Evolutionary conservation across 108 stramenopile genomes (phyloP), one percentile per base, ranked within the genome.

Genomic region (Cyclotella cryptica): DNA sequence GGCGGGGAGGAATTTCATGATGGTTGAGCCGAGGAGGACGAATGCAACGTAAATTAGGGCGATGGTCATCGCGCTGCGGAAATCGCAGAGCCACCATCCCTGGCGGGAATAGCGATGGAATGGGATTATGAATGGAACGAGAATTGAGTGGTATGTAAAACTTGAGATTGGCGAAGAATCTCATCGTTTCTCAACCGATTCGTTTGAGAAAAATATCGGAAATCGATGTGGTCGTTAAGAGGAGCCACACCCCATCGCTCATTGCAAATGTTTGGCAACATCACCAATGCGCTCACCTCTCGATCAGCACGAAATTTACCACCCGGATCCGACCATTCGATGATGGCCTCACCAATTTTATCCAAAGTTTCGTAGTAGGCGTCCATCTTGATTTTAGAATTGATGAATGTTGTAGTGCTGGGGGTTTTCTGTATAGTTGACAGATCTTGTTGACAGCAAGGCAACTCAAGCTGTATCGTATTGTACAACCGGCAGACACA

Each of bases 71-170:
- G 96, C 96, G 42, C 86, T 85, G 21, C 86, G 59, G 79, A 96
- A 96, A 68, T 93, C 92, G 26, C 92, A 92, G 66, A 95, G 78
- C 53, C 53, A 80, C 94, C 94, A 95, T 70, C 89, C 94, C 92
- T 71, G 40, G 18, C n/a, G 45, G n/a, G 13, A 39, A 62, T 69
- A 8, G 45, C 15, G 44, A 46, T 12, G 6, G 45, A 66, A 22
- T 6, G 46, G 19, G 3, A 47, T 62, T 1, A 62, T 62, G 30
- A 18, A 30, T 19, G 49, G 19, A 3, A 8, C n/a, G 57, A 26
- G 26, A 24, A 4, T 14, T 58, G 17, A n/a, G 18, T 3, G 15
- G 47, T 3, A 9, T 7, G 9, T 45, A 45, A 45, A 12, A 12
- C 44, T 45, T 59, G 27, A 59, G 58, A 29, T 9, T 29, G 1